Conservation (phyloP, 2,329 filamentous ascomycete genomes). For the Nemania abortiva region DNA sequence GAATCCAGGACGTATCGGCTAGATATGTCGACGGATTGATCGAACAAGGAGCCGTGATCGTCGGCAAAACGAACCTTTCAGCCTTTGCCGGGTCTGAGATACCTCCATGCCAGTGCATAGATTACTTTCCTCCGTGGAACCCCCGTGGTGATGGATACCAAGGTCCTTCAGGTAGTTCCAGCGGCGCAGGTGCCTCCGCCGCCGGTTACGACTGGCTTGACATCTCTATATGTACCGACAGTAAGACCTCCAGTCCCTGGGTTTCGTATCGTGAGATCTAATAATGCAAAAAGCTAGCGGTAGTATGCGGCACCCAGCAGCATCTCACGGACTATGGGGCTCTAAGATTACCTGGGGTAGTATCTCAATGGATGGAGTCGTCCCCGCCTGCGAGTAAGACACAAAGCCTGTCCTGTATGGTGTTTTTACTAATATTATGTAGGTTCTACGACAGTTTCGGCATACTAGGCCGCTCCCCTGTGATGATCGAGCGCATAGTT, state of each 20-base stretch:
- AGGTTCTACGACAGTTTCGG: no score
- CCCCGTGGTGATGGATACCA: constrained; percentile 8
- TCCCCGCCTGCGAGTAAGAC: not conserved
- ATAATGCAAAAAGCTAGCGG: not conserved
- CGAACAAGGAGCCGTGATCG: not conserved
- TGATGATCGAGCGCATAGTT: not conserved
- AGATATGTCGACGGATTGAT: not conserved
- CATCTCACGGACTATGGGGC: not conserved
- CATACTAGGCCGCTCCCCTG: no score
- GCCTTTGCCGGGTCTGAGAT: not conserved
- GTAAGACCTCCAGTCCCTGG: not conserved
- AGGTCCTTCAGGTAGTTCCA: not conserved
- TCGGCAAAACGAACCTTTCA: constrained; percentile 4
- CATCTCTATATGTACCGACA: not conserved
- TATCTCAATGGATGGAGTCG: not conserved
- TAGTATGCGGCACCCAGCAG: not conserved
- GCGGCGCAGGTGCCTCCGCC: not conserved
- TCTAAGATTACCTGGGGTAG: not conserved
- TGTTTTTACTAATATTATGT: no score
- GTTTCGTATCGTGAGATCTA: no score
- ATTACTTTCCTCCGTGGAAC: constrained; percentile 6
- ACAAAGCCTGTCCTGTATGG: no score
- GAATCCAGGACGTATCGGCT: not conserved
- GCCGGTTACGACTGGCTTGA: constrained; percentile 8
- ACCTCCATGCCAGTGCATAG: not conserved